Evolutionary conservation across 2,329 filamentous ascomycete species (phyloP).

Genomic region (Neonectria ditissima): DNA sequence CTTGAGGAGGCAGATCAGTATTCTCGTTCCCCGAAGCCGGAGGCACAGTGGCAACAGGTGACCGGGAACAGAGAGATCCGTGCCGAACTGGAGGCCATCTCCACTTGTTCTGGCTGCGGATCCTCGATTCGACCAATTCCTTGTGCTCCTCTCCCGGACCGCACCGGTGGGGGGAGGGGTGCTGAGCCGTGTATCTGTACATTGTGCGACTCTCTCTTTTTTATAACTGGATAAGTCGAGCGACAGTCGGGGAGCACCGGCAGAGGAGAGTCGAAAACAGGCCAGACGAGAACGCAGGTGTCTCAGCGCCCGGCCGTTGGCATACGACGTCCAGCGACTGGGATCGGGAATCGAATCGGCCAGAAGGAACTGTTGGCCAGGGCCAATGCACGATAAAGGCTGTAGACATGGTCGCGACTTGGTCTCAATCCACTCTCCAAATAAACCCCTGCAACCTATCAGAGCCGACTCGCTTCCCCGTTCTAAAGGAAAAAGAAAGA

Average conservation of each 20-base stretch:
- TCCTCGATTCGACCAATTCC: conserved; percentile 9
- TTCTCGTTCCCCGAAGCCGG: conserved; percentile 30
- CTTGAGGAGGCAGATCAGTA: not conserved
- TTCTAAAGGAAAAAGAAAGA: not conserved
- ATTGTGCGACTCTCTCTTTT: not conserved
- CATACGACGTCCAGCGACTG: not conserved
- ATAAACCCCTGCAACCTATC: not conserved
- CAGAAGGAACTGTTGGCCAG: not conserved
- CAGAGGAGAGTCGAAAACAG: not conserved
- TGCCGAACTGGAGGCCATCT: conserved; percentile 27
- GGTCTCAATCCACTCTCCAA: too few species aligned
- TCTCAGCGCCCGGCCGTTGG: not conserved
- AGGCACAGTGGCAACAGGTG: conserved; percentile 32
- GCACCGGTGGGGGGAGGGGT: not conserved
- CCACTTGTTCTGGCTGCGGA: conserved; percentile 18
- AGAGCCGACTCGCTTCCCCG: too few species aligned
- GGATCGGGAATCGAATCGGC: not conserved
- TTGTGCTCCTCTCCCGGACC: conserved; percentile 20
- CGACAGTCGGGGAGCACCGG: not conserved
- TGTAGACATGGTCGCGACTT: too few species aligned
- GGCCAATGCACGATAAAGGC: not conserved
- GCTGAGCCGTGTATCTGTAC: not conserved
- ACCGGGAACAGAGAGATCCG: conserved; percentile 30
- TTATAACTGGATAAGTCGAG: not conserved
- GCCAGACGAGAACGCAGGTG: not conserved